Base-by-base conservation (phyloP, 495 filamentous ascomycete species). In the Hyaloscypha hepaticicola region DNA sequence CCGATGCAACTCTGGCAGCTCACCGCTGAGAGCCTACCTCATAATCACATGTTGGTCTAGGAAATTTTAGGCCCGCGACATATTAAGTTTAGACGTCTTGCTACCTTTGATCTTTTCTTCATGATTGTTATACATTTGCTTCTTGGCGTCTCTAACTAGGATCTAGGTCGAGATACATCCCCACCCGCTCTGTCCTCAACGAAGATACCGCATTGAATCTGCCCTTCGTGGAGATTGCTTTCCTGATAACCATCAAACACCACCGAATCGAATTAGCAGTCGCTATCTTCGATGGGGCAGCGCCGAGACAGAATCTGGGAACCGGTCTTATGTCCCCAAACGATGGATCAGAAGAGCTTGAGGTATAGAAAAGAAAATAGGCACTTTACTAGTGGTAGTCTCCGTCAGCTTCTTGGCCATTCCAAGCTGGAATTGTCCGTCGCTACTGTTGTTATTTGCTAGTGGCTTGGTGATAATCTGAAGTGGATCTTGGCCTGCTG, bases 331-430 rank as follows among this genome's bases (percentile, higher is more conserved):
- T n/a, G n/a, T n/a, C n/a, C n/a, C n/a, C n/a, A n/a, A n/a, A n/a
- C n/a, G n/a, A n/a, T n/a, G n/a, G n/a, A n/a, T n/a, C n/a, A n/a
- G n/a, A n/a, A n/a, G n/a, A n/a, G n/a, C n/a, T n/a, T n/a, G n/a
- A n/a, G n/a, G n/a, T n/a, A n/a, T n/a, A n/a, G n/a, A n/a, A n/a
- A n/a, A n/a, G n/a, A n/a, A n/a, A n/a, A n/a, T n/a, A n/a, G n/a
- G n/a, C n/a, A n/a, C n/a, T n/a, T n/a, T n/a, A n/a, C n/a, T n/a
- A 51, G 83, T 80, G 24, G 66, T 74, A 56, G 79, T 80, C 34
- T 80, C 81, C 0, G 83, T 85, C 0, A 83, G 82, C 67, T 85
- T 83, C 76, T 85, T 85, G 28, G 84, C 69, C 26, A 86, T 75
- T 58, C 83, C 83, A 60, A 86, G 77, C 67, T 86, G 83, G 68